These are phyloP conservation scores for Kwoniella dejecticola DNA, from an alignment of 768 basidiomycete genomes.

Conservation along the genomic window DNA sequence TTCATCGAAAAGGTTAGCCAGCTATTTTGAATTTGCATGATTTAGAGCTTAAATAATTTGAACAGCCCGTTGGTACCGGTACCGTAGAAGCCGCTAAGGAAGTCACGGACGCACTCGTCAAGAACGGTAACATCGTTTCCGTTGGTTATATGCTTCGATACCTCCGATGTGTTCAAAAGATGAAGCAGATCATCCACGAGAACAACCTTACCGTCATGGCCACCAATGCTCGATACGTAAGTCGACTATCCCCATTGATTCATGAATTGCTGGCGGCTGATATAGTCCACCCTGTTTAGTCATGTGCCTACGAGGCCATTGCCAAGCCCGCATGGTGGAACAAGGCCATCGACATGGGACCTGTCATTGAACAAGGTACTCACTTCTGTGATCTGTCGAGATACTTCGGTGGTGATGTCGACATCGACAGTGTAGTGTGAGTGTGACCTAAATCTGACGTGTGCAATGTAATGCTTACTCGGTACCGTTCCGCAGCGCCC, in stretches of 20 bases:
- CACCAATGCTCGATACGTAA: slow-evolving; percentile 89
- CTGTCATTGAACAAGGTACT: slow-evolving; percentile 63
- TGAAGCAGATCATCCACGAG: slow-evolving; percentile 93
- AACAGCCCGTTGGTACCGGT: slow-evolving; percentile 84
- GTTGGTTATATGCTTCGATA: slow-evolving; percentile 94
- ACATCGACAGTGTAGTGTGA: slow-evolving; percentile 63
- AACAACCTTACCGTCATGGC: slow-evolving; percentile 94
- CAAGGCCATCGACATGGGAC: slow-evolving; percentile 56
- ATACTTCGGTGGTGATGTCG: slow-evolving; percentile 95
- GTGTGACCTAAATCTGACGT: slow-evolving; percentile 49
- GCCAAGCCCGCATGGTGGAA: slow-evolving; percentile 57
- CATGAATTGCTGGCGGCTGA: not conserved
- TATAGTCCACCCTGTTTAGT: slow-evolving; percentile 51
- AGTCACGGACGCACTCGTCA: slow-evolving; percentile 71
- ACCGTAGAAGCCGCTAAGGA: slow-evolving; percentile 67
- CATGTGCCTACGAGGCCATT: slow-evolving; percentile 56
- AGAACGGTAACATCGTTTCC: slow-evolving; percentile 76
- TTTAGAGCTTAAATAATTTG: too few relatives aligned
- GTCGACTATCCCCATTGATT: slow-evolving; percentile 22
- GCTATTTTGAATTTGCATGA: not conserved
- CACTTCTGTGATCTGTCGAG: slow-evolving; percentile 97
- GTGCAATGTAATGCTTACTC: not conserved
- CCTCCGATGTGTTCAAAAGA: slow-evolving; percentile 89
- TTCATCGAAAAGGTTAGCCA: slow-evolving; percentile 75
- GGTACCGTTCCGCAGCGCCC: slow-evolving; percentile 57